Base-by-base conservation (phyloP, 768 basidiomycete genomes). In the Cystofilobasidium capitatum region DNA sequence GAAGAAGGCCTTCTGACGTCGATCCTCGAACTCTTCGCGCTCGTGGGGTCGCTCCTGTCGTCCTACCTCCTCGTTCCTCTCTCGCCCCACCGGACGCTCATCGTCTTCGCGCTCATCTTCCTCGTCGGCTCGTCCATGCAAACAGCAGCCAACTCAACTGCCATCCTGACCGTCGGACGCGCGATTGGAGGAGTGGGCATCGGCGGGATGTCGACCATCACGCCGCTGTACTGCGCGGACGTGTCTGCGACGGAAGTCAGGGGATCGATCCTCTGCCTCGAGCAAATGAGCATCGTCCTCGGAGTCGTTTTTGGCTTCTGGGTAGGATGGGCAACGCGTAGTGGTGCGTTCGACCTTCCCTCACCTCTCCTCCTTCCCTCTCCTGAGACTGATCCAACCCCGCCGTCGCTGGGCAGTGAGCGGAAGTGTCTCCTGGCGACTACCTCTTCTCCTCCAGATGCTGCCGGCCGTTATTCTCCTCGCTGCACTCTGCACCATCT, bases 281-380 rank as follows among this genome's bases (percentile, higher is more conserved):
- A 91, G 72, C 88, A 90, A 67, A 81, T 89, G 49, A 83, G 86
- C 24, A 91, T 91, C 59, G 88, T 90, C 17, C 77, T 86, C 0
- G 89, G 88, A 3, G 88, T 89, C 7, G 88, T 91, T 0, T 77
- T 88, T 17, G 88, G 88, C 2, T 91, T 90, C 72, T 90, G 89
- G 88, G 81, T 83, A 5, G 89, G 88, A 0, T 91, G 87, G 73
- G 72, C 83, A 51, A 90, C 88, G 0, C 83, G 88, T 17, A 75
- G 81, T 26, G 72, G 87, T 87, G 72, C 40, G 83, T 77, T 3
- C 39, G 37, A 33, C n/a, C 47, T 22, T 42, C 36, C 49, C 47
- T 13, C 57, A 14, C 44, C 62, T 36, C n/a, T 22, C 58, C 31
- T 33, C 44, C 58, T n/a, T 29, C 26, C 29, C 24, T 1, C 33